These are phyloP conservation scores for Phytopythium aichiense DNA, from an alignment of 352 stramenopile species.

Conservation along the genomic window DNA sequence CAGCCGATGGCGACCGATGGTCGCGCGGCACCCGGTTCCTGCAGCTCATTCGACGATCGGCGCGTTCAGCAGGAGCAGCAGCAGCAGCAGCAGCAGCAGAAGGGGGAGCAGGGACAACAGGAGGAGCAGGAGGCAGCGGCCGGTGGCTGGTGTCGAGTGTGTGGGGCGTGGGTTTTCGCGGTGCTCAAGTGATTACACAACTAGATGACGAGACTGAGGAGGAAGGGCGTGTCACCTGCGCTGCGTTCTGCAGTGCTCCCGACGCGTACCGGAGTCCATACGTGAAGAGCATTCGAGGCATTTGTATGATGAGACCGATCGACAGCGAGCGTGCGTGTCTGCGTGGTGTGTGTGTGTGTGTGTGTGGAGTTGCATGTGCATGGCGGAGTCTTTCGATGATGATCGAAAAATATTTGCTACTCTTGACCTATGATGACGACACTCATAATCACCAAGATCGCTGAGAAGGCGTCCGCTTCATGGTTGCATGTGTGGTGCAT, in stretches of 20 bases:
- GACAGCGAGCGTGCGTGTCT: constrained; percentile 11
- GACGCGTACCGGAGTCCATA: constrained; percentile 44
- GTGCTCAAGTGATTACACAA: constrained; percentile 86
- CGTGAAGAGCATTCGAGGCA: constrained; percentile 88
- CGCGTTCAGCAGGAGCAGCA: not conserved
- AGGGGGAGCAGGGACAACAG: not conserved
- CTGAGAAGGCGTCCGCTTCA: constrained; percentile 56
- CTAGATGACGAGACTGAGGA: constrained; percentile 92
- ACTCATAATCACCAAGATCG: constrained; percentile 89
- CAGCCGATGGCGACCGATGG: not conserved
- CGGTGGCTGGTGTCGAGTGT: not conserved
- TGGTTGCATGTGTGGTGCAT: constrained; percentile 5
- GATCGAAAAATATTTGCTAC: constrained; percentile 89
- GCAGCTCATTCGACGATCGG: constrained; percentile 3
- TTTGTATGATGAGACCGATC: constrained; percentile 89
- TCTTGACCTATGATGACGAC: constrained; percentile 89
- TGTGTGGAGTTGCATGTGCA: not conserved
- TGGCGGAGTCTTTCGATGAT: constrained; percentile 56
- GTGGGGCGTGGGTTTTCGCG: constrained; percentile 1
- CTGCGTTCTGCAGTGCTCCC: constrained; percentile 77
- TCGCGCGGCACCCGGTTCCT: not conserved
- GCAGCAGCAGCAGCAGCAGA: not conserved
- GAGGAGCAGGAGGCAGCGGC: not conserved
- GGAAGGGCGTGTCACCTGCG: constrained; percentile 48
- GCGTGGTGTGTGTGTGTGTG: constrained; percentile 8